These are phyloP conservation scores for Euphorbia schlechtendalii DNA, from an alignment of 441 rosid genomes.

Conservation along the genomic window DNA sequence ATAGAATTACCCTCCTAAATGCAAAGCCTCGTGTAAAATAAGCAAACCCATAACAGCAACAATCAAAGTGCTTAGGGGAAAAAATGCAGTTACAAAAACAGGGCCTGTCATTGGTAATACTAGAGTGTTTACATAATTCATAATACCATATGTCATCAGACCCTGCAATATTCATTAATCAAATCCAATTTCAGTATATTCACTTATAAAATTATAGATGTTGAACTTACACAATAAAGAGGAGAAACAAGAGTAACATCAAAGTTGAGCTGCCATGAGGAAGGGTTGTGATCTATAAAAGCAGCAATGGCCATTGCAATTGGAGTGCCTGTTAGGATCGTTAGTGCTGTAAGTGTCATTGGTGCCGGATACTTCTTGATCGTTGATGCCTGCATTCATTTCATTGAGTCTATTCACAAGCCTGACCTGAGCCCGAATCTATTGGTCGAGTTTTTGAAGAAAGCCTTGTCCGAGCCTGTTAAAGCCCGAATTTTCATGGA, in stretches of 20 bases:
- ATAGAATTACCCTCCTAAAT: too few relatives aligned
- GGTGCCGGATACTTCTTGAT: neutral
- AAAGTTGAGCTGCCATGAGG: neutral
- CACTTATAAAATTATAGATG: too few relatives aligned
- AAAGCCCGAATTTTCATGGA: too few relatives aligned
- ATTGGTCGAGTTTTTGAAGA: too few relatives aligned
- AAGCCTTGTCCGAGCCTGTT: too few relatives aligned
- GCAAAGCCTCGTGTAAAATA: conserved; percentile 6
- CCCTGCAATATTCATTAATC: neutral
- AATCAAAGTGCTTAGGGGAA: neutral
- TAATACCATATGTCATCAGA: neutral
- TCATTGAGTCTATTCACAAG: too few relatives aligned
- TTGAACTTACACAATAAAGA: conserved; percentile 6
- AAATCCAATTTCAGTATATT: neutral
- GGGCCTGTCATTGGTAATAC: neutral
- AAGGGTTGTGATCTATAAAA: neutral
- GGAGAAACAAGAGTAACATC: conserved; percentile 10
- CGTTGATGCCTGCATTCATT: neutral
- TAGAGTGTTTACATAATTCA: neutral
- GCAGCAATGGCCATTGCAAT: neutral
- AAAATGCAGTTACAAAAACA: conserved; percentile 13
- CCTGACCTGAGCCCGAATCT: too few relatives aligned
- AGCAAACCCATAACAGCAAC: conserved; percentile 1
- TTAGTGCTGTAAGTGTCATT: neutral
- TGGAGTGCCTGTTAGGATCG: neutral